These are phyloP conservation scores for Aspergillus hiratsukae DNA, from an alignment of 2,329 filamentous ascomycete genomes.

Conservation along the genomic window DNA sequence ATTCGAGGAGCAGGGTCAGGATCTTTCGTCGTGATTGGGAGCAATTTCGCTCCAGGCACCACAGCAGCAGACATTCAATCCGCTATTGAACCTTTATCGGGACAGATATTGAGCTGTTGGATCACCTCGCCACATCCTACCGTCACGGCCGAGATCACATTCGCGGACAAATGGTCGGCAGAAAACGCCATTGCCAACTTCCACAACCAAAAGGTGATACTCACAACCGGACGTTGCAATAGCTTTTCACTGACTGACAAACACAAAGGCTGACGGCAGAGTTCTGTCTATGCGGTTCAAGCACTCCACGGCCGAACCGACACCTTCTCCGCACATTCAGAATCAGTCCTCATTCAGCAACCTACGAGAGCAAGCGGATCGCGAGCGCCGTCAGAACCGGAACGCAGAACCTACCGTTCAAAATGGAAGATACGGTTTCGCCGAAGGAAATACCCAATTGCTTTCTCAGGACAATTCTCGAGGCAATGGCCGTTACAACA, in stretches of 20 bases:
- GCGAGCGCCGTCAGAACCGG: constrained; percentile 33
- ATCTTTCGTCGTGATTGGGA: constrained; percentile 55
- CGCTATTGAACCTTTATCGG: constrained; percentile 52
- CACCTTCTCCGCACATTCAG: constrained; percentile 11
- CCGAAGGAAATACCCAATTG: constrained; percentile 16
- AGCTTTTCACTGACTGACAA: constrained; percentile 14
- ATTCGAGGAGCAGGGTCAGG: constrained; percentile 53
- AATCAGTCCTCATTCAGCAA: constrained; percentile 26
- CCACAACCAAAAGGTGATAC: constrained; percentile 56
- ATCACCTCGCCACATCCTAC: constrained; percentile 50
- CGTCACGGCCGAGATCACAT: constrained; percentile 59
- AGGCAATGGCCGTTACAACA: constrained; percentile 12
- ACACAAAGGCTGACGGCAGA: constrained; percentile 54
- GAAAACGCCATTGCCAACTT: constrained; percentile 58
- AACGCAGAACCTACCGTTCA: constrained; percentile 32
- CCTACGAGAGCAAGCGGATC: constrained; percentile 38
- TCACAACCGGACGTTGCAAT: neutral
- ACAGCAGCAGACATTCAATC: constrained; percentile 62
- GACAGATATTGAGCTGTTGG: constrained; percentile 51
- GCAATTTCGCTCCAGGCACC: constrained; percentile 63
- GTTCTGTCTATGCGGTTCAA: constrained; percentile 56
- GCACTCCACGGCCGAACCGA: constrained; percentile 10
- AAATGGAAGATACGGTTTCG: constrained; percentile 39
- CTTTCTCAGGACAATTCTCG: constrained; percentile 1
- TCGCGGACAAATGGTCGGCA: constrained; percentile 51